Conservation (phyloP, 2,329 filamentous ascomycete species). For the Neonectria faginata region DNA sequence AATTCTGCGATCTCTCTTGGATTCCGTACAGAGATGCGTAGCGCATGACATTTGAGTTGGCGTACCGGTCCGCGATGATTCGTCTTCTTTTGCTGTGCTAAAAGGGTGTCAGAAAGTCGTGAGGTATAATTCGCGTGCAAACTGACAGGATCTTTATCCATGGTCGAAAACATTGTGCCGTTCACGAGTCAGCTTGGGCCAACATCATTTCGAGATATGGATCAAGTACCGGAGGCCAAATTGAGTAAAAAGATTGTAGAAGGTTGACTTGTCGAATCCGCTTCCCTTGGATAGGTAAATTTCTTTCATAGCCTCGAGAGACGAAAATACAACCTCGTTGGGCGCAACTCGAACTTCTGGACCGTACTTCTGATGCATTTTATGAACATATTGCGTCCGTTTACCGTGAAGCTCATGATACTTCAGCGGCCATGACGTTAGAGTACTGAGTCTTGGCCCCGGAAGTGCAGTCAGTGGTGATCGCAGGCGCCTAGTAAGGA, state of each 20-base stretch:
- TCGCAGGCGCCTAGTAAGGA: conserved; percentile 5
- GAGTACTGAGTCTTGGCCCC: conserved; percentile 23
- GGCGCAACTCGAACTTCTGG: conserved; percentile 28
- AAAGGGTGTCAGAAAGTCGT: neutral
- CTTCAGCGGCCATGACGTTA: conserved; percentile 22
- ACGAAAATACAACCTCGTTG: conserved; percentile 33
- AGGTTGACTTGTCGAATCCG: conserved; percentile 29
- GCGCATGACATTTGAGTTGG: conserved; percentile 32
- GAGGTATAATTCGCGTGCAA: accelerated
- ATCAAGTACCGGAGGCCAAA: conserved; percentile 23
- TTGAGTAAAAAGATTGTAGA: conserved; percentile 34
- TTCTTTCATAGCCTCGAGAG: conserved; percentile 29
- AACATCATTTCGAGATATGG: accelerated
- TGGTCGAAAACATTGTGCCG: conserved; percentile 35
- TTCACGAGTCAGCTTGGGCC: accelerated
- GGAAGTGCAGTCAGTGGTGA: conserved; percentile 29
- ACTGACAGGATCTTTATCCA: conserved; percentile 27
- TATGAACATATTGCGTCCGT: conserved; percentile 28
- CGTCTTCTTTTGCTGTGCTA: conserved; percentile 33
- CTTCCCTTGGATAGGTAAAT: conserved; percentile 35
- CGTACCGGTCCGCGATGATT: conserved; percentile 34
- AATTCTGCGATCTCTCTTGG: conserved; percentile 30
- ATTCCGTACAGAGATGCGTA: conserved; percentile 25
- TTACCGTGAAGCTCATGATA: conserved; percentile 32
- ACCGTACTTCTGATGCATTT: conserved; percentile 24